These are phyloP conservation scores for Colletotrichum gigasporum DNA, from an alignment of 2,329 filamentous ascomycete species.

Conservation along the genomic window DNA sequence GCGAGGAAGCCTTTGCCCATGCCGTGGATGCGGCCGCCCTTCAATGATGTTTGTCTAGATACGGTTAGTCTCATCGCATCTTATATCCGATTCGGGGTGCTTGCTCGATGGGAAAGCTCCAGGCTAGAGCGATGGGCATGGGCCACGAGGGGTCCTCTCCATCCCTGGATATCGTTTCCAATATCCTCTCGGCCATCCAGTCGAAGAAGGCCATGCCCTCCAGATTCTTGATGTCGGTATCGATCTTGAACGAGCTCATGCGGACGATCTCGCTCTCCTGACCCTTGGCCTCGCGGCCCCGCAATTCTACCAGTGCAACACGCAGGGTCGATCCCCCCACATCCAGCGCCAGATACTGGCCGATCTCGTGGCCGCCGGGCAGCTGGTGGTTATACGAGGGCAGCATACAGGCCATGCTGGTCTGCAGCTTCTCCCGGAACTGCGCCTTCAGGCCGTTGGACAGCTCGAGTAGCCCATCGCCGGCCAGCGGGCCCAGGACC, in stretches of 20 bases:
- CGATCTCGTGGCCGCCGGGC: slow-evolving; percentile 67
- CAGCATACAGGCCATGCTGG: slow-evolving; percentile 68
- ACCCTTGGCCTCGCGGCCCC: slow-evolving; percentile 49
- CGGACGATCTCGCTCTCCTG: slow-evolving; percentile 61
- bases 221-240: slow-evolving; percentile 62
- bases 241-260: slow-evolving; percentile 66
- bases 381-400: slow-evolving; percentile 73
- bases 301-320: slow-evolving; percentile 70
- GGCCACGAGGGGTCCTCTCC: slow-evolving; percentile 49
- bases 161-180: slow-evolving; percentile 60
- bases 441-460: slow-evolving; percentile 62
- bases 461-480: slow-evolving; percentile 55
- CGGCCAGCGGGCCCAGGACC: slow-evolving; percentile 58
- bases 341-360: slow-evolving; percentile 70
- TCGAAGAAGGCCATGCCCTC: slow-evolving; percentile 71
- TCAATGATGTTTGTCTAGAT: slow-evolving; percentile 70
- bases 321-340: slow-evolving; percentile 76
- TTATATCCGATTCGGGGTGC: slow-evolving; percentile 35
- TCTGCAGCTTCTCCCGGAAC: slow-evolving; percentile 61
- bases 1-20: slow-evolving; percentile 76
- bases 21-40: slow-evolving; percentile 64
- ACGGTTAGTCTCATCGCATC: slow-evolving; percentile 12
- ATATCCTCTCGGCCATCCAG: slow-evolving; percentile 72
- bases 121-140: slow-evolving; percentile 69
- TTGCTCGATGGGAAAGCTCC: slow-evolving; percentile 77